Conservation (phyloP, 148 eudicot genomes). For the Rhododendron kiyosumense region DNA sequence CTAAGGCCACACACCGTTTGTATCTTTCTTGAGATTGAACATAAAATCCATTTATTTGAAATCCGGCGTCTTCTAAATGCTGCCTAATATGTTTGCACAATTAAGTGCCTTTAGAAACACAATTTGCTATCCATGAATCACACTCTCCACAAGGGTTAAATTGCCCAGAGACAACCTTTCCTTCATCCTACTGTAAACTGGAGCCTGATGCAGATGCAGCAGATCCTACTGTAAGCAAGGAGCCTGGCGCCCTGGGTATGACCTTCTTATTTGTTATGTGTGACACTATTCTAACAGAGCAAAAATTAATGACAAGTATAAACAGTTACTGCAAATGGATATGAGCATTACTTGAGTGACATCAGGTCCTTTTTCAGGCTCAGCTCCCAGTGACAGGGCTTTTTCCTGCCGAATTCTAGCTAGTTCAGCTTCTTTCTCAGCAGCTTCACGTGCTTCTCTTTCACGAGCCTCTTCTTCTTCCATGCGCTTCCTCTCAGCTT, state of each 20-base stretch:
- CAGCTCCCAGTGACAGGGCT: slow-evolving; percentile 71
- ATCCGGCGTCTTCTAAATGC: background rate
- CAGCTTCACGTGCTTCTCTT: slow-evolving; percentile 85
- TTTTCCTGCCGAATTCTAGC: slow-evolving; percentile 75
- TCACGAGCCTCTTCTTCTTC: slow-evolving; percentile 97
- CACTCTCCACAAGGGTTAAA: background rate
- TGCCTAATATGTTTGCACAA: background rate
- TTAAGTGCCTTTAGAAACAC: background rate
- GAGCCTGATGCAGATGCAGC: background rate
- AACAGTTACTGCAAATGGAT: background rate
- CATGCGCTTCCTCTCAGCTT: slow-evolving; percentile 71
- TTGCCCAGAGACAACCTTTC: background rate
- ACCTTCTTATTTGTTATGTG: background rate
- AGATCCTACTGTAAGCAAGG: background rate
- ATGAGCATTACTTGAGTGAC: slow-evolving; percentile 70
- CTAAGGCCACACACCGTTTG: background rate
- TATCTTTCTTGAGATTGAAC: background rate
- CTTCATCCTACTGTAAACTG: background rate
- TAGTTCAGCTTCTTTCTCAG: slow-evolving; percentile 86
- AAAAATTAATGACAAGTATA: background rate
- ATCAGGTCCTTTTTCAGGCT: slow-evolving; percentile 93
- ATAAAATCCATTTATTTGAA: background rate
- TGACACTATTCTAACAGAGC: background rate
- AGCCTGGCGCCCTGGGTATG: background rate
- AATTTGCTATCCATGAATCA: background rate